Conservation (phyloP, 139 green algal genomes). For the Chlamydomonas sphaeroides region DNA sequence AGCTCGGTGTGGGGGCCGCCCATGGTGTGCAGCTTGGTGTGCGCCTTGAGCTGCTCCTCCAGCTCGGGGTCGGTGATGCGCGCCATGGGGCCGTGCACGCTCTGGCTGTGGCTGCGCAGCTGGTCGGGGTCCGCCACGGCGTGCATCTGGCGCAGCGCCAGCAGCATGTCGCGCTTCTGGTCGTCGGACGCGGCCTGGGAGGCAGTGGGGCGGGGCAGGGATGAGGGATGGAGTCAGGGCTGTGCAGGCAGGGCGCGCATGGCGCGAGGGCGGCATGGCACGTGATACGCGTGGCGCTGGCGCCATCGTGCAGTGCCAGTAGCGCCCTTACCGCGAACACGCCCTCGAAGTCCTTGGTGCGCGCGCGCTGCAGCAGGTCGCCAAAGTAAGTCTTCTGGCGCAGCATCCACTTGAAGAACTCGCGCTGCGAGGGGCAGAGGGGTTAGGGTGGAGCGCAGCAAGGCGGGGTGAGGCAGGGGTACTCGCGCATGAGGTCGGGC, state of each 20-base stretch:
- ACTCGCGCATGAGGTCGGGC: not conserved
- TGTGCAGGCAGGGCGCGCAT: no score
- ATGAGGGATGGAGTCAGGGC: no score
- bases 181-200: constrained; percentile 19
- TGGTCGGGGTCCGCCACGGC: constrained; percentile 24
- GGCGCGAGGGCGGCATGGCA: no score
- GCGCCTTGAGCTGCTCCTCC: constrained; percentile 10
- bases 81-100: constrained; percentile 28
- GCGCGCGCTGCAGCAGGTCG: constrained; percentile 41
- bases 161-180: constrained; percentile 45
- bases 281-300: no score
- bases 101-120: constrained; percentile 38
- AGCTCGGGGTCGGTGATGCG: constrained; percentile 31
- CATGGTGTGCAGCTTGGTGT: constrained; percentile 42
- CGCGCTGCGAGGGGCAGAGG: not conserved
- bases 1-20: constrained; percentile 9
- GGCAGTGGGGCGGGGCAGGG: no score
- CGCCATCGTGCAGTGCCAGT: no score
- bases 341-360: constrained; percentile 27
- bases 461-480: not conserved
- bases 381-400: constrained; percentile 47
- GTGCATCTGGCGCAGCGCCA: constrained; percentile 35
- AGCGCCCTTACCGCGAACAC: constrained; percentile 12
- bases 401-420: constrained; percentile 48
- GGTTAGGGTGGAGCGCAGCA: not conserved